These are phyloP conservation scores for Ceratobasidium sp. DNA, from an alignment of 1,284 basidiomycete species.

Conservation along the genomic window DNA sequence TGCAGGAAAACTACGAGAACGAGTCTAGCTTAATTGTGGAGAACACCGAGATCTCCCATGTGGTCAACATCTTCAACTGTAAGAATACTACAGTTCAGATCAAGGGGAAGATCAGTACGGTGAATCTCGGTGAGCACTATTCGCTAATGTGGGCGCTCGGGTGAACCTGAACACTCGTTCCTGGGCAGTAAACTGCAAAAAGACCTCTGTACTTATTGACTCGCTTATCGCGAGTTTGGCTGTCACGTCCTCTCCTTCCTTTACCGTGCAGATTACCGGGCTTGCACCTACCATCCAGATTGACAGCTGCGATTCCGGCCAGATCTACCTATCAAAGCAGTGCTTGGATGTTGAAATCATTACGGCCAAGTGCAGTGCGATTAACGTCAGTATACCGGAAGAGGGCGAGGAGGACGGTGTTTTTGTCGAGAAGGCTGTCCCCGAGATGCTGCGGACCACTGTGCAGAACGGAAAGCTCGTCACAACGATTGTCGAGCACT, in stretches of 20 bases:
- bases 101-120: conserved; percentile 95
- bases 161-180: conserved; percentile 28
- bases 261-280: conserved; percentile 93
- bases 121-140: conserved; percentile 82
- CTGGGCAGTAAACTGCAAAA: conserved; percentile 82
- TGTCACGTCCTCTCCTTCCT: conserved; percentile 91
- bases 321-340: conserved; percentile 90
- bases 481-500: conserved; percentile 90
- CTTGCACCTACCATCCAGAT: conserved; percentile 90
- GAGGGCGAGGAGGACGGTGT: conserved; percentile 91
- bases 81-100: conserved; percentile 89
- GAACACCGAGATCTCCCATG: conserved; percentile 83
- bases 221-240: conserved; percentile 90
- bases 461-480: conserved; percentile 87
- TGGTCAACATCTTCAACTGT: conserved; percentile 91
- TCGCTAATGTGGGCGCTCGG: too few relatives aligned
- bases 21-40: conserved; percentile 80
- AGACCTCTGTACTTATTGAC: conserved; percentile 89
- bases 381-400: conserved; percentile 92
- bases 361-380: conserved; percentile 92
- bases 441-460: conserved; percentile 94
- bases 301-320: conserved; percentile 94
- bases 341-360: conserved; percentile 88
- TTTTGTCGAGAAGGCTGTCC: conserved; percentile 90
- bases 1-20: conserved; percentile 96